These are phyloP conservation scores for Parsonsia alboflavescens DNA, from an alignment of 257 asterid species.

Conservation along the genomic window DNA sequence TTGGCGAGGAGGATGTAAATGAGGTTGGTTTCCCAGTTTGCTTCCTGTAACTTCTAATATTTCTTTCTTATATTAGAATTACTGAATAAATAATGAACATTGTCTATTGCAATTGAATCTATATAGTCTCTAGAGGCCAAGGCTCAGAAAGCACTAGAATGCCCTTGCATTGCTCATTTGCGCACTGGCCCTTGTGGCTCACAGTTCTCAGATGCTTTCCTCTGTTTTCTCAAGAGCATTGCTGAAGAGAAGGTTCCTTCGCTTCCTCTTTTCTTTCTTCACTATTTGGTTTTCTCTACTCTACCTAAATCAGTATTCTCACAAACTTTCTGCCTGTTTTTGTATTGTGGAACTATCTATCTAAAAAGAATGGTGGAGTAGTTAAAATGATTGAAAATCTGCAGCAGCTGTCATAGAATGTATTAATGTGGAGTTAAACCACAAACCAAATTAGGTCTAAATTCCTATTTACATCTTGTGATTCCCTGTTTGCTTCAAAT, in stretches of 20 bases:
- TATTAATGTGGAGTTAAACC: too few species aligned
- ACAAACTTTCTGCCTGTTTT: background rate
- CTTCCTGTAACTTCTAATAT: background rate
- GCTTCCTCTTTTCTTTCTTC: background rate
- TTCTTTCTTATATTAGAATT: background rate
- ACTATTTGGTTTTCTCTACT: background rate
- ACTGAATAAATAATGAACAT: background rate
- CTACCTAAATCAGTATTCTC: background rate
- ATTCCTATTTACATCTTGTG: background rate
- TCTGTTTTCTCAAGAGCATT: constrained; percentile 87
- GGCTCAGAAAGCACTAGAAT: constrained; percentile 80
- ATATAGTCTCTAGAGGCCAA: constrained; percentile 50
- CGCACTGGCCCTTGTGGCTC: constrained; percentile 70
- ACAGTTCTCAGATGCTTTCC: constrained; percentile 81
- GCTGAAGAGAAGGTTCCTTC: constrained; percentile 56
- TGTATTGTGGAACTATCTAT: background rate
- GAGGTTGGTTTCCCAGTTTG: constrained; percentile 18
- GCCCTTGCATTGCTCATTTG: constrained; percentile 84
- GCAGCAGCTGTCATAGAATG: background rate
- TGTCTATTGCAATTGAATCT: constrained; percentile 3
- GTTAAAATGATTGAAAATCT: background rate
- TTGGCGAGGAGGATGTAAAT: constrained; percentile 43
- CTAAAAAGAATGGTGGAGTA: background rate
- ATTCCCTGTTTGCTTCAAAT: background rate
- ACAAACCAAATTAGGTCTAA: background rate